Percentiles rank a stretch among this genome's conserved stretches.
phyloP scores from a whole-genome alignment of 257 asterid species.

The Solanum lignicaule region DNA sequence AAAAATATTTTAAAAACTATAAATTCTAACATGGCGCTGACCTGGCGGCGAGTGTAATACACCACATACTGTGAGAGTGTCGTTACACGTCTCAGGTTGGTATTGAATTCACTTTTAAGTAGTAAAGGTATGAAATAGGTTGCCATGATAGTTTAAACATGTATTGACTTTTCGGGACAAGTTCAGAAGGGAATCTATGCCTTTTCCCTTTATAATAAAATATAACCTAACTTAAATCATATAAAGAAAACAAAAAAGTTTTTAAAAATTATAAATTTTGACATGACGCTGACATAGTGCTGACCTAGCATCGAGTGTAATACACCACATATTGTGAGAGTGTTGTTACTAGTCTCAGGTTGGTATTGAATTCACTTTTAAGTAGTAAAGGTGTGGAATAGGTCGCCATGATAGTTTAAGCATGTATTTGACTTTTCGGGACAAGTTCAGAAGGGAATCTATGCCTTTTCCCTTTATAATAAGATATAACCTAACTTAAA shows the following conservation, averaged over 20 bases:
- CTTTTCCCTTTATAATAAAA: background rate
- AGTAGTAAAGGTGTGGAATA: background rate
- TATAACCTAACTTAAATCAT: background rate
- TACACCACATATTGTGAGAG: background rate
- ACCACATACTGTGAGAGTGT: background rate
- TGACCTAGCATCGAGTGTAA: background rate
- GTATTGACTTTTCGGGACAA: background rate
- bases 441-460: background rate
- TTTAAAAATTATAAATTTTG: too few relatives aligned
- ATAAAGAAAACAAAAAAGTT: background rate
- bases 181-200: background rate
- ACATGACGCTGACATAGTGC: background rate
- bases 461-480: background rate
- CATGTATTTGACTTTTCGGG: background rate
- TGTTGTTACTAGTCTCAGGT: background rate
- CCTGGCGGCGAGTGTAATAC: background rate
- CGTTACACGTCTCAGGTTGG: background rate
- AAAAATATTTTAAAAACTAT: too few relatives aligned
- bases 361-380: background rate
- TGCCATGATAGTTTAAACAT: background rate
- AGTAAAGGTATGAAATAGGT: background rate
- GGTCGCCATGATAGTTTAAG: background rate
- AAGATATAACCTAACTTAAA: background rate
- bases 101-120: background rate
- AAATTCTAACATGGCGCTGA: background rate